phyloP scores from a whole-genome alignment of 169 alveolate genomes.

The Theileria parva region DNA sequence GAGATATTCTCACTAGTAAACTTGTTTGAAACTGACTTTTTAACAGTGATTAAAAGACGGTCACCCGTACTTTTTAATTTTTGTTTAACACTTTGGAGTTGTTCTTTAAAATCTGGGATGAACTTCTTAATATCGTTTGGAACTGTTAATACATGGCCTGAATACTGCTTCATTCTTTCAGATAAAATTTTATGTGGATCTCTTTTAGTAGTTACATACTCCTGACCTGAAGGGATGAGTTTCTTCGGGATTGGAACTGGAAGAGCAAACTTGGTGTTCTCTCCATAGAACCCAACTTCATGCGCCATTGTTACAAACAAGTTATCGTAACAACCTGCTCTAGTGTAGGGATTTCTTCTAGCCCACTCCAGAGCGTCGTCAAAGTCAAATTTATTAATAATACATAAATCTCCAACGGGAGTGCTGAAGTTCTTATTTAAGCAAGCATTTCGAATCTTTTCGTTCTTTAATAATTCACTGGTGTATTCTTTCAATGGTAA shows the following conservation, averaged over 20 bases:
- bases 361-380: conserved; percentile 71
- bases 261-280: conserved; percentile 35
- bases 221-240: conserved; percentile 47
- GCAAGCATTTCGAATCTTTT: conserved; percentile 39
- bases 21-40: conserved; percentile 26
- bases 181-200: conserved; percentile 49
- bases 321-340: conserved; percentile 66
- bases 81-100: conserved; percentile 7
- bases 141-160: conserved; percentile 39
- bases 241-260: conserved; percentile 61
- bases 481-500: conserved; percentile 51
- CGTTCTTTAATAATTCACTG: conserved; percentile 20
- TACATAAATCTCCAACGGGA: conserved; percentile 50
- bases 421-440: conserved; percentile 5
- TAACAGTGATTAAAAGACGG: conserved; percentile 38
- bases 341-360: conserved; percentile 54
- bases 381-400: conserved; percentile 57
- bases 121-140: conserved; percentile 19
- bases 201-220: conserved; percentile 34
- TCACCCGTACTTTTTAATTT: conserved; percentile 19
- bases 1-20: conserved; percentile 41
- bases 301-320: conserved; percentile 61
- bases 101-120: background rate
- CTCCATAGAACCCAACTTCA: conserved; percentile 66
- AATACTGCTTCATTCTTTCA: conserved; percentile 42